Evolutionary conservation across 768 basidiomycete species (phyloP).

Genomic region (Mycena pura): DNA sequence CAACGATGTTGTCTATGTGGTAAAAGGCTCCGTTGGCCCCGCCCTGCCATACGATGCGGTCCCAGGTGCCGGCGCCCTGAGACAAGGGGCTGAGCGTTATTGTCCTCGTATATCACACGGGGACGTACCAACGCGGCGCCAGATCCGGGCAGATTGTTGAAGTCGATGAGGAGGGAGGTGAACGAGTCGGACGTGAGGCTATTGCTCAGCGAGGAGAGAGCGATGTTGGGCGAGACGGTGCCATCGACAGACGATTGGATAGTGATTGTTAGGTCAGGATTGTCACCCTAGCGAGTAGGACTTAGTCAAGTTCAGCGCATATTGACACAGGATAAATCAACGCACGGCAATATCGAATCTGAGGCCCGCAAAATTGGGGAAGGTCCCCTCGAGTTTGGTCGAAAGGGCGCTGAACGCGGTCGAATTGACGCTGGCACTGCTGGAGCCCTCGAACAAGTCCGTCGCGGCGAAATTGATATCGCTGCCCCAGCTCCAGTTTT

Average conservation of each 20-base stretch:
- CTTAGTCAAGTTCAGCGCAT: background rate
- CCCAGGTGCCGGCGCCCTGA: constrained; percentile 52
- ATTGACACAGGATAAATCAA: background rate
- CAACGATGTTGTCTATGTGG: constrained; percentile 56
- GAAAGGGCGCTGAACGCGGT: constrained; percentile 52
- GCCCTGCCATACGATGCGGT: constrained; percentile 57
- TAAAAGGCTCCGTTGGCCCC: constrained; percentile 54
- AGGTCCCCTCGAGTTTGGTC: constrained; percentile 49
- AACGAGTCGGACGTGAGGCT: constrained; percentile 45
- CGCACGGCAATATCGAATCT: constrained; percentile 58
- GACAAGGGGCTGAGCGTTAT: background rate
- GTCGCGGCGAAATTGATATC: constrained; percentile 51
- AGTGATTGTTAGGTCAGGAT: constrained; percentile 51
- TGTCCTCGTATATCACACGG: background rate
- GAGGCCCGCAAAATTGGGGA: constrained; percentile 53
- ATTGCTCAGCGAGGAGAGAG: constrained; percentile 49
- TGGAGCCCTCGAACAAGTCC: constrained; percentile 48
- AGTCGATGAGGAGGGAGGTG: constrained; percentile 54
- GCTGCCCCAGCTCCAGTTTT: constrained; percentile 60
- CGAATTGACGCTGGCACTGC: constrained; percentile 53
- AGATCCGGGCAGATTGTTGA: constrained; percentile 51
- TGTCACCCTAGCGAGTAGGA: constrained; percentile 41
- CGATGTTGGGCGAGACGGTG: constrained; percentile 45
- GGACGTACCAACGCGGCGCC: constrained; percentile 43
- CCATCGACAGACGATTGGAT: constrained; percentile 48